Evolutionary conservation across 2,329 filamentous ascomycete species (phyloP), one percentile per base, ranked within the genome.

Genomic region (Fusarium sp.): DNA sequence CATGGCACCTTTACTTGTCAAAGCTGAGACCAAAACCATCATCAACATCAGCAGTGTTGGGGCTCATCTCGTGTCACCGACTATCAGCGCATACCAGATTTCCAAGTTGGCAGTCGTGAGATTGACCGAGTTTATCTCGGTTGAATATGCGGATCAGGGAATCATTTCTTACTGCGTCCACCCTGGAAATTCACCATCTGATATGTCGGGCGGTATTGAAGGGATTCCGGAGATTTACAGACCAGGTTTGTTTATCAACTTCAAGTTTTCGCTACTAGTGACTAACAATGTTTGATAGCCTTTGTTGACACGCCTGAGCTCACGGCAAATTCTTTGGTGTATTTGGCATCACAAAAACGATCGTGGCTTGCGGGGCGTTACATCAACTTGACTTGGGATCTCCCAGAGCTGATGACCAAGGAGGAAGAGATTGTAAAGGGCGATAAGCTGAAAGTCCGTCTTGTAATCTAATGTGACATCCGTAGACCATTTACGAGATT

Each of bases 361-460:
- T 6, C 44, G 1, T 71, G 68, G 60, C 15, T 71, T 6, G 46
- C 58, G 2, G 67, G 68, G 6, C 54, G 67, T 11, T 70, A 68
- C 21, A 35, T 65, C 3, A 70, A 71, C 11, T 35, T 71, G 18
- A 71, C 64, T 5, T 71, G 68, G 64, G 68, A 71, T 38, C 48
- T 71, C 8, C 52, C 62, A 3, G 55, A 71, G 18, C 43, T 71
- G 3, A 62, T 69, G 52, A 31, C 37, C 0, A 71, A 71, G 28
- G 23, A 63, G 7, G 23, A 38, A 3, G 58, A 63, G 6, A 63
- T 63, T 18, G 21, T 63, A 1, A 33, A 33, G 3, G 58, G 38
- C 12, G 49, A 63, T 6, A 63, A 63, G n/a, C 42, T 63, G 3
- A 63, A 63, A 21, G 49, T 63, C 5, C 29, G 60, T 28, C 58